Evolutionary conservation across 2,329 filamentous ascomycete species (phyloP).

Genomic region (Talaromyces sp.): DNA sequence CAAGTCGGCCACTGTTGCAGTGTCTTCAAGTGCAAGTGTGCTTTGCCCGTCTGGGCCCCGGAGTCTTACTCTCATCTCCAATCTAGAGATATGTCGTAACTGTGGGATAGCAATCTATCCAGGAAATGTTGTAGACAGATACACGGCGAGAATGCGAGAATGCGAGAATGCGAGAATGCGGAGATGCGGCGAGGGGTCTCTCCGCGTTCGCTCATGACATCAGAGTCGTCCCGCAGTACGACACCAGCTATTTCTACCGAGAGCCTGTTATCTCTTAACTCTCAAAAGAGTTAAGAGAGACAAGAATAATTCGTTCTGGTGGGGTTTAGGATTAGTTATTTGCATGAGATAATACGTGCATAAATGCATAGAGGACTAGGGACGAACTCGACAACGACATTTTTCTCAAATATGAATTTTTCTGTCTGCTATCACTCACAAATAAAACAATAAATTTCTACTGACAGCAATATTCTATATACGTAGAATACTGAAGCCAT

Average conservation of each 20-base stretch:
- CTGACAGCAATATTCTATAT: neutral
- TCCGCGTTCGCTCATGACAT: neutral
- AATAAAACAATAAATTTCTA: neutral
- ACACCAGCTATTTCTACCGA: neutral
- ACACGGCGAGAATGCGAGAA: neutral
- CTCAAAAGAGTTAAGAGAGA: no score
- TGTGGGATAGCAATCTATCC: neutral
- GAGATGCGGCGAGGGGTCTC: neutral
- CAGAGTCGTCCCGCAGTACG: neutral
- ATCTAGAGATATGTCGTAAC: neutral
- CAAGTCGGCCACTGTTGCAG: slow-evolving; percentile 50
- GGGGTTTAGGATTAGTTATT: neutral
- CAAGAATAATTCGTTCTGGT: neutral
- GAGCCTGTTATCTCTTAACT: neutral
- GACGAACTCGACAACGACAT: neutral
- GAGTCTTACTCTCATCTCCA: slow-evolving; percentile 67
- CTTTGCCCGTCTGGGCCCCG: slow-evolving; percentile 70
- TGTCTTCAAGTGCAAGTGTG: slow-evolving; percentile 63
- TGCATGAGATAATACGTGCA: neutral
- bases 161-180: neutral
- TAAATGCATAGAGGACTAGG: neutral
- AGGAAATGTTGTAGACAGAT: neutral
- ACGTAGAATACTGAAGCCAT: neutral
- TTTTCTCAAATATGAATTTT: neutral
- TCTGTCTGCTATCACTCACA: neutral